Base-by-base conservation (phyloP, 148 eudicot species). In the Polygonum maritimum region DNA sequence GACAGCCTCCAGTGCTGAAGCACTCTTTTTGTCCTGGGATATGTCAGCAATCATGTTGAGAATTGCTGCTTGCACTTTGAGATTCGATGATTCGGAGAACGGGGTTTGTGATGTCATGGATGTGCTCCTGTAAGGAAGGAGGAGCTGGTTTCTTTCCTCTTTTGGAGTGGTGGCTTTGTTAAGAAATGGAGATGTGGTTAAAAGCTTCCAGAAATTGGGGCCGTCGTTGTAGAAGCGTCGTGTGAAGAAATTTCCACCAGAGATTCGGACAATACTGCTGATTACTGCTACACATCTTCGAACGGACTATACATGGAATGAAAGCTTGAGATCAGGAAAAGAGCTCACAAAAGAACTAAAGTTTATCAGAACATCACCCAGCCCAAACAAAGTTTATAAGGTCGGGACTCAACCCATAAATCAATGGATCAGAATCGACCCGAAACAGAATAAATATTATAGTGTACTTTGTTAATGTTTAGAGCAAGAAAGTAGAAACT, bases 191-290 rank as follows among this genome's bases (percentile, higher is more conserved):
- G 97, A 92, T 41, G 90, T 78, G 73, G 83, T 82, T 26, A 92
- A 87, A 75, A 92, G 91, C 83, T 87, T 92, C 97, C 97, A 92
- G 80, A 94, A 80, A 83, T 90, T 91, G 75, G 78, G 54, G 2
- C 98, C 98, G 10, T 94, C 98, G 2, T 76, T 78, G 55, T 83
- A 81, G 73, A 94, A 90, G 71, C 98, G 96, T 9, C 98, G 93
- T 33, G 96, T 83, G 78, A 94, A 94, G 89, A 94, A 94, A 78
- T 92, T 88, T 51, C 98, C 98, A 5, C 98, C 97, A 14, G 93
- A 86, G 57, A 86, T 82, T 78, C 76, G 88, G 39, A 94, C 90
- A 4, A 85, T 83, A 1, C 71, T 86, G 86, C 88, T 88, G 44
- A 92, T 82, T 67, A 87, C 88, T 18, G 63, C 76, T 41, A 76